Evolutionary conservation across 2,329 filamentous ascomycete species (phyloP).

Genomic region (Ceratocystis cacaofunesta): DNA sequence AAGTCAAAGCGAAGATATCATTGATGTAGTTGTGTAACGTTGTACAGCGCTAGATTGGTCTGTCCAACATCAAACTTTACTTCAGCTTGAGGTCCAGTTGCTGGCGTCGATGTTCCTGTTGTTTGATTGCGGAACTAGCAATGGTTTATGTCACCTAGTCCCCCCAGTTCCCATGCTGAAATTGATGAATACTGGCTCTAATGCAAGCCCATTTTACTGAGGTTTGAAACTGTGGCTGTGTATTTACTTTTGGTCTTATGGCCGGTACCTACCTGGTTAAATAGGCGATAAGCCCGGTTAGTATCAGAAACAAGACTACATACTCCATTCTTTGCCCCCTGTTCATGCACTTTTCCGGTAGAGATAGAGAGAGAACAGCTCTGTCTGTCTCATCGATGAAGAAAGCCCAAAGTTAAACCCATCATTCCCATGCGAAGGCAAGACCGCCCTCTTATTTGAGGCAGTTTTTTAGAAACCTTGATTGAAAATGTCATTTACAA

Average conservation of each 20-base stretch:
- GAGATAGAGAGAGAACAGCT: background rate
- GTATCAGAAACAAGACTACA: background rate
- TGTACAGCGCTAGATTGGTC: constrained; percentile 1
- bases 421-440: no score
- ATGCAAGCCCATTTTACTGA: background rate
- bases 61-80: constrained; percentile 6
- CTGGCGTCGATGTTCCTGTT: background rate
- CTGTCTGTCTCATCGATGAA: background rate
- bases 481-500: no score
- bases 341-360: background rate
- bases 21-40: constrained; percentile 2
- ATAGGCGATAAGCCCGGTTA: background rate
- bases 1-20: background rate
- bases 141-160: background rate
- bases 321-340: background rate
- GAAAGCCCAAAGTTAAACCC: background rate
- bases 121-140: background rate
- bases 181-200: background rate
- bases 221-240: background rate
- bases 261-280: background rate
- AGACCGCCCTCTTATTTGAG: background rate
- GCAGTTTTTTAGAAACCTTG: no score
- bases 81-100: background rate
- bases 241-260: background rate
- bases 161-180: background rate